These are phyloP conservation scores for Lepidium aucheri DNA, from an alignment of 345 rosid species.

Conservation along the genomic window DNA sequence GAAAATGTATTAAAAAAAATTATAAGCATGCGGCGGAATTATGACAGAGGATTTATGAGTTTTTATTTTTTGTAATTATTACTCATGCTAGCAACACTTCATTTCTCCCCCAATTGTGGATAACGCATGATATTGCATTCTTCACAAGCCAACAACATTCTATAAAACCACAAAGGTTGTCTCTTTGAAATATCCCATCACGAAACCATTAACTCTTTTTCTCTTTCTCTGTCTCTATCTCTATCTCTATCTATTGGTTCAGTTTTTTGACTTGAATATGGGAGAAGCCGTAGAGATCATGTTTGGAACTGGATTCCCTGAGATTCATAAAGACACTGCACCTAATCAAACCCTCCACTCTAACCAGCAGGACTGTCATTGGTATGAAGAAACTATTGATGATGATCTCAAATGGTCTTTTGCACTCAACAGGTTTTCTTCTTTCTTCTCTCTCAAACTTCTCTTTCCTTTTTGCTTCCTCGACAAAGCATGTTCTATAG, in stretches of 20 bases:
- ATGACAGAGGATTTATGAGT: constrained; percentile 8
- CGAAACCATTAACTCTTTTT: constrained; percentile 3
- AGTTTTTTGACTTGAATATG: constrained; percentile 26
- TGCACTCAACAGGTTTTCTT: constrained; percentile 68
- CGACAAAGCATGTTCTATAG: too few species aligned
- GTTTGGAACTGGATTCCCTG: constrained; percentile 41
- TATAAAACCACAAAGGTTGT: constrained; percentile 18
- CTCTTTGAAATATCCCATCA: constrained; percentile 15
- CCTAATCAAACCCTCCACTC: constrained; percentile 23
- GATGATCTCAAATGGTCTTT: constrained; percentile 94
- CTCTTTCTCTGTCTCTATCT: background rate
- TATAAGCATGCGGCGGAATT: constrained; percentile 17
- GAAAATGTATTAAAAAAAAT: background rate
- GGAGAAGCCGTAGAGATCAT: constrained; percentile 68
- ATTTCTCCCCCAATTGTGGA: background rate
- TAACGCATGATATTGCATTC: background rate
- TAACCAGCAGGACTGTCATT: constrained; percentile 34
- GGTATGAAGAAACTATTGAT: constrained; percentile 85
- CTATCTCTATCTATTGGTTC: background rate
- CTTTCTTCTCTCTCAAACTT: background rate
- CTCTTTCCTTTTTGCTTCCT: background rate
- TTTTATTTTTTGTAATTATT: constrained; percentile 13
- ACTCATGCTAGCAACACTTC: constrained; percentile 17
- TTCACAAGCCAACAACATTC: background rate
- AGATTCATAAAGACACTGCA: constrained; percentile 34